Conservation (phyloP, 768 basidiomycete species). For the Piloderma croceum region DNA sequence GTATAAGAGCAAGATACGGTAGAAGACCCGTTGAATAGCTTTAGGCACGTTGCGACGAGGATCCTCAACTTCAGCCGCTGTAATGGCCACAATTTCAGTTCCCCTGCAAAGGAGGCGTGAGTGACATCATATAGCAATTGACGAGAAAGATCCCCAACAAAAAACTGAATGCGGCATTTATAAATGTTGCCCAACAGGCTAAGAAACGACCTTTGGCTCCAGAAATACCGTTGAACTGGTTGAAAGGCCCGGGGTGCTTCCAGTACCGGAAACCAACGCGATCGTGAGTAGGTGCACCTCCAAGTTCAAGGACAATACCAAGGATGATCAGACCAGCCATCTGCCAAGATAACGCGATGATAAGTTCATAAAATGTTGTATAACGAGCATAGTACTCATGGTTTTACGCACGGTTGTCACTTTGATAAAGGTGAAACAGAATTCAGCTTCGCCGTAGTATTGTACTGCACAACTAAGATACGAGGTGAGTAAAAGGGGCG, state of each 20-base stretch:
- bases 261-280: conserved; percentile 45
- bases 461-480: conserved; percentile 26
- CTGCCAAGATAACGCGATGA: background rate
- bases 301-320: conserved; percentile 47
- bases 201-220: conserved; percentile 29
- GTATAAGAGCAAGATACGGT: conserved; percentile 11
- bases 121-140: conserved; percentile 30
- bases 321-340: conserved; percentile 37
- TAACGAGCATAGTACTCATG: conserved; percentile 25
- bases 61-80: conserved; percentile 36
- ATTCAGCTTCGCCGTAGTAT: conserved; percentile 51
- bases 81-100: conserved; percentile 38
- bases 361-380: background rate
- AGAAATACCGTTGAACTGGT: conserved; percentile 27
- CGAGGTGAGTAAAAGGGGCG: conserved; percentile 3
- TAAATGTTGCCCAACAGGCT: conserved; percentile 28
- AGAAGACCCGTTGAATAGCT: background rate
- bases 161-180: conserved; percentile 27
- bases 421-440: conserved; percentile 46
- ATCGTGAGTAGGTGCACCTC: conserved; percentile 41
- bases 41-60: conserved; percentile 26
- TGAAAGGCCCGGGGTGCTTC: conserved; percentile 23
- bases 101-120: conserved; percentile 30
- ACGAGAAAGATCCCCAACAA: conserved; percentile 13
- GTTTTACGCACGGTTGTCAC: conserved; percentile 37